Evolutionary conservation across 768 basidiomycete genomes (phyloP), one percentile per base, ranked within the genome.

Genomic region (Tubosaeta sp.): DNA sequence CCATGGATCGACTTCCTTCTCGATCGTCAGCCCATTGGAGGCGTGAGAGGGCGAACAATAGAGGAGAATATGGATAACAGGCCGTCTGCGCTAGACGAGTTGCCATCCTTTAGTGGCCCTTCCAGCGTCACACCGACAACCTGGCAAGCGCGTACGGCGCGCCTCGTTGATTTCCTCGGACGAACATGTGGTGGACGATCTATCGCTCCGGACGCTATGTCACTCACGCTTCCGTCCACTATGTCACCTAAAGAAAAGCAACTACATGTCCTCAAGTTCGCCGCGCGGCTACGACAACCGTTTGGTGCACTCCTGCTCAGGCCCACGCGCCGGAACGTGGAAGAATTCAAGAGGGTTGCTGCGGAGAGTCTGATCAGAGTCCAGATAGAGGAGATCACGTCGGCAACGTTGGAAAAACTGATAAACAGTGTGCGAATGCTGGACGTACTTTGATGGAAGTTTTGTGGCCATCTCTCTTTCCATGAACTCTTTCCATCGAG

Each of bases 1-100:
- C 56, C 56, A 1, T 57, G 56, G 54, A 56, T 57, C 1, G 44
- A 44, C 27, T 51, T 47, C 7, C 51, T 56, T 3, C 57, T 56
- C 3, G 51, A 45, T 21, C 27, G 54, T 41, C 41, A 21, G 12
- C 45, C 29, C 8, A 12, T 52, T 10, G 24, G 18, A 21, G 14
- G 36, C 31, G 14, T 14, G 5, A 12, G 10, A 32, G 14, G 9
- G 31, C 4, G 27, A n/a, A n/a, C n/a, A n/a, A n/a, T n/a, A n/a
- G n/a, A n/a, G n/a, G n/a, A n/a, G n/a, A n/a, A n/a, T n/a, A n/a
- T n/a, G n/a, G 27, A 27, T n/a, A 9, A 36, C 7, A 25, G 1
- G 13, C 24, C 12, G 34, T 24, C 40, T 6, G n/a, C 3, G 18
- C 14, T 3, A 1, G n/a, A 14, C 10, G 9, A 29, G 3, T 27